Conservation (phyloP, 2,329 filamentous ascomycete genomes). For the Incumbomyces delicatus region DNA sequence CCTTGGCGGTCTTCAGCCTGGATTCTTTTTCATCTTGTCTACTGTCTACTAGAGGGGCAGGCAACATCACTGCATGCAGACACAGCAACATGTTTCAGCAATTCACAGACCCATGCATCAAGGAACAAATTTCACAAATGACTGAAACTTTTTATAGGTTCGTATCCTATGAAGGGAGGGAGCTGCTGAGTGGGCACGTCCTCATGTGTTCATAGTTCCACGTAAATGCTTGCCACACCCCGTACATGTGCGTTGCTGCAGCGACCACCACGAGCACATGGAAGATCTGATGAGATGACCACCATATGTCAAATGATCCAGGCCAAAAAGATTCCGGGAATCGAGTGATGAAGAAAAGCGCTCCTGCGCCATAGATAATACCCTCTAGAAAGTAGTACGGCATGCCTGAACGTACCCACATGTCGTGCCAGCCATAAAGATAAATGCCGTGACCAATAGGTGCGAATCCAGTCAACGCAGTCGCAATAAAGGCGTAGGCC, state of each 20-base stretch:
- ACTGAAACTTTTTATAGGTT: neutral
- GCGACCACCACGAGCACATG: conserved; percentile 32
- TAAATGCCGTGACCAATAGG: conserved; percentile 26
- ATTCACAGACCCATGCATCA: no score
- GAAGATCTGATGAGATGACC: conserved; percentile 27
- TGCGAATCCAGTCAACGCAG: conserved; percentile 26
- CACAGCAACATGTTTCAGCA: neutral
- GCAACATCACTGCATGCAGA: neutral
- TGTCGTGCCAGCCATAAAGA: conserved; percentile 21
- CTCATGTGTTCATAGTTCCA: conserved; percentile 24
- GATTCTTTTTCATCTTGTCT: no score
- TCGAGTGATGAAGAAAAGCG: conserved; percentile 22
- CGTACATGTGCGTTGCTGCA: conserved; percentile 31
- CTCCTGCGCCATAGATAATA: conserved; percentile 24
- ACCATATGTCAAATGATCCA: conserved; percentile 27
- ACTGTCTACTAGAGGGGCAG: no score
- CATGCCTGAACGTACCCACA: conserved; percentile 23
- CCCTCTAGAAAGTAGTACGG: conserved; percentile 28
- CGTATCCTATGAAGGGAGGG: neutral
- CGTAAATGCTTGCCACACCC: conserved; percentile 26
- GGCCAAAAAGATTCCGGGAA: conserved; percentile 23
- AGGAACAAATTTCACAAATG: no score
- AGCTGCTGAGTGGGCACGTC: conserved; percentile 9
- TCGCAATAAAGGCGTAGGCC: conserved; percentile 23
- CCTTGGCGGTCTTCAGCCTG: neutral